Evolutionary conservation across 768 basidiomycete species (phyloP).

Genomic region (Phlebiopsis flavidoalba): DNA sequence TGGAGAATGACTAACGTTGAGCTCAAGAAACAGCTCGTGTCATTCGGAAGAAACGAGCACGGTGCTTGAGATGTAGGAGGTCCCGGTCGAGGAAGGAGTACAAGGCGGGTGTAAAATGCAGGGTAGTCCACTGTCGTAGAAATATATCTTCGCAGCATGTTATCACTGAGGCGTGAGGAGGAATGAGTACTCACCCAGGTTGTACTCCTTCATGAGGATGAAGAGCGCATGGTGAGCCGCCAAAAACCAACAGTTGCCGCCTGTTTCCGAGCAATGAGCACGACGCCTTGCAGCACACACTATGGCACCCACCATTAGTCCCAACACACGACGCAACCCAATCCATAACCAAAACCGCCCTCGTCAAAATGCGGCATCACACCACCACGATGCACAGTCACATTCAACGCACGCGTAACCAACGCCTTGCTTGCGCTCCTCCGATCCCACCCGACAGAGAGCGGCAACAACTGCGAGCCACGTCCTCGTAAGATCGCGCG

Average conservation of each 20-base stretch:
- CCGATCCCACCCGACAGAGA: conserved; percentile 39
- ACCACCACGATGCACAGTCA: conserved; percentile 81
- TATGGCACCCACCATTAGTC: conserved; percentile 53
- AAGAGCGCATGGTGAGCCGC: conserved; percentile 92
- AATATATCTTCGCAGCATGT: not conserved
- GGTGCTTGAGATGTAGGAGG: conserved; percentile 86
- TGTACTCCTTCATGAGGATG: conserved; percentile 86
- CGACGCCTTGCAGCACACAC: not conserved
- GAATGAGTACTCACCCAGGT: conserved; percentile 63
- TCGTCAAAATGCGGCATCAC: conserved; percentile 79
- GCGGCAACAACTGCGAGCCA: conserved; percentile 74
- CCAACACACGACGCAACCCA: conserved; percentile 85
- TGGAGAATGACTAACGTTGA: conserved; percentile 63
- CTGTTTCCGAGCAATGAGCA: not conserved
- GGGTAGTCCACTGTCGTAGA: conserved; percentile 78
- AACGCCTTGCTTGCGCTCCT: conserved; percentile 31
- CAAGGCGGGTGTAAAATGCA: conserved; percentile 86
- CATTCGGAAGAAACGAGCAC: conserved; percentile 92
- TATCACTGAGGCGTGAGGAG: not conserved
- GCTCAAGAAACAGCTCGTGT: conserved; percentile 84
- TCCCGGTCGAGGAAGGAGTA: conserved; percentile 87
- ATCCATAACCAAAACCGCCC: conserved; percentile 81
- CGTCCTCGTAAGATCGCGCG: conserved; percentile 74
- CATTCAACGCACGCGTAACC: conserved; percentile 56
- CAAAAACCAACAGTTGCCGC: conserved; percentile 82